A percentile compares a stretch with the other conserved stretches of the same genome.
Evolutionary conservation across 257 asterid genomes (phyloP).

Genomic region (Vinca minor): DNA sequence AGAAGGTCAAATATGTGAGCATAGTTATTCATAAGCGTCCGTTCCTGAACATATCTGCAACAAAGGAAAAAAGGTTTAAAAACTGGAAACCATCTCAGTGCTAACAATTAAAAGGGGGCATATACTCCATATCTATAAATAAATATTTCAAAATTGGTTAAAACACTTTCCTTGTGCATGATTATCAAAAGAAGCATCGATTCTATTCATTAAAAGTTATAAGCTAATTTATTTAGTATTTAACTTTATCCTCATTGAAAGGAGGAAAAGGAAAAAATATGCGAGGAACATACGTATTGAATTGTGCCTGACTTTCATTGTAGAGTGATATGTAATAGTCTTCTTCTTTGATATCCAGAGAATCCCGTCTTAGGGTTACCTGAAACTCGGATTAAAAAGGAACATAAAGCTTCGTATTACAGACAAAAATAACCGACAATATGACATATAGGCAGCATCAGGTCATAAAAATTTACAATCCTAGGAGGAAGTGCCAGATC

Average conservation of each 20-base stretch:
- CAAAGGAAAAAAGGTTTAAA: conserved; percentile 4
- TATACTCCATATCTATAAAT: neutral
- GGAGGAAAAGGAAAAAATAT: conserved; percentile 10
- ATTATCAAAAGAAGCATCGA: neutral
- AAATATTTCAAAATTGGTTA: neutral
- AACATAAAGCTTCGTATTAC: conserved; percentile 6
- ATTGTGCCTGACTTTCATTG: conserved; percentile 85
- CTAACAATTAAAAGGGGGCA: neutral
- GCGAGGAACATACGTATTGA: conserved; percentile 58
- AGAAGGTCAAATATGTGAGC: conserved; percentile 94
- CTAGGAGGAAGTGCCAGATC: conserved; percentile 94
- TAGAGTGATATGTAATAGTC: conserved; percentile 80
- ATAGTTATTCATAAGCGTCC: conserved; percentile 73
- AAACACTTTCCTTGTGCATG: neutral
- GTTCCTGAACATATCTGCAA: conserved; percentile 69
- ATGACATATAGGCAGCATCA: neutral
- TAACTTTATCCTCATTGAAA: neutral
- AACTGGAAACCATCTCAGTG: neutral
- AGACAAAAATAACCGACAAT: conserved; percentile 8
- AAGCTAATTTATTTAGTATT: neutral
- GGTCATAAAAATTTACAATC: conserved; percentile 42
- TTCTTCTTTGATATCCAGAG: conserved; percentile 76
- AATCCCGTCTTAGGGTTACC: conserved; percentile 73
- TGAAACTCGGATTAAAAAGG: conserved; percentile 22
- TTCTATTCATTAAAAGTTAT: neutral